Percentiles rank a stretch among this genome's conserved stretches.
phyloP scores from a whole-genome alignment of 352 stramenopile genomes.

The Phytophthora pinifolia region DNA sequence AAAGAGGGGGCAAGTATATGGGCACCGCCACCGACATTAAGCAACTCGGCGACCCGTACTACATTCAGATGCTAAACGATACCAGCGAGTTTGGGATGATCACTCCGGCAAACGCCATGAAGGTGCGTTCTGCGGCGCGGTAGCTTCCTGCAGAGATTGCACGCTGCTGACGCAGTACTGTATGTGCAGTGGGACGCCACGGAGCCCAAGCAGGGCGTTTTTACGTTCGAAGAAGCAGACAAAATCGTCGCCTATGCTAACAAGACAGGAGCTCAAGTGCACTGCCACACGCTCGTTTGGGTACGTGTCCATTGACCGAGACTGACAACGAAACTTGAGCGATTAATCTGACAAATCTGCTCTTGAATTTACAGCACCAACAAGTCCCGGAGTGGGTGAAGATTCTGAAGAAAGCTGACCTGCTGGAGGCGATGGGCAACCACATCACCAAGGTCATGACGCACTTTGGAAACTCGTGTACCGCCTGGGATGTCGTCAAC shows the following conservation, averaged over 20 bases:
- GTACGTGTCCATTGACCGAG: conserved; percentile 13
- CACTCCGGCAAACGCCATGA: conserved; percentile 36
- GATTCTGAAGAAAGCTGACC: conserved; percentile 27
- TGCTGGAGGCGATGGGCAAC: conserved; percentile 31
- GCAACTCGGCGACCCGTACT: conserved; percentile 28
- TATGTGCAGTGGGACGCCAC: conserved; percentile 28
- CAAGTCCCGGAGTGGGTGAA: conserved; percentile 39
- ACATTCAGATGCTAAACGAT: conserved; percentile 23
- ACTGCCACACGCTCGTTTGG: conserved; percentile 32
- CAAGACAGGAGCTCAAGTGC: conserved; percentile 27
- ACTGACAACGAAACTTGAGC: no score
- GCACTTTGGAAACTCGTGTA: conserved; percentile 35
- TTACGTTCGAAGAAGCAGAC: conserved; percentile 31
- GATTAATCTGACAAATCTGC: neutral
- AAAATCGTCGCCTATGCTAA: conserved; percentile 32
- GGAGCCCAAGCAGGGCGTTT: conserved; percentile 24
- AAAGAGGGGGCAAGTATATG: conserved; percentile 35
- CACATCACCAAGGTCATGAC: conserved; percentile 39
- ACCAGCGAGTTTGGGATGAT: conserved; percentile 35
- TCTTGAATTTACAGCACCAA: conserved; percentile 21
- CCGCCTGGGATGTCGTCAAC: conserved; percentile 28
- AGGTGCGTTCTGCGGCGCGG: conserved; percentile 10
- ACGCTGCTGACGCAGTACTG: conserved; percentile 1
- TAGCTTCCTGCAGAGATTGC: neutral
- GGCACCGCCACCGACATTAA: conserved; percentile 36